Evolutionary conservation across 352 stramenopile species (phyloP), one percentile per base, ranked within the genome.

Genomic region (Phytophthora megakarya): DNA sequence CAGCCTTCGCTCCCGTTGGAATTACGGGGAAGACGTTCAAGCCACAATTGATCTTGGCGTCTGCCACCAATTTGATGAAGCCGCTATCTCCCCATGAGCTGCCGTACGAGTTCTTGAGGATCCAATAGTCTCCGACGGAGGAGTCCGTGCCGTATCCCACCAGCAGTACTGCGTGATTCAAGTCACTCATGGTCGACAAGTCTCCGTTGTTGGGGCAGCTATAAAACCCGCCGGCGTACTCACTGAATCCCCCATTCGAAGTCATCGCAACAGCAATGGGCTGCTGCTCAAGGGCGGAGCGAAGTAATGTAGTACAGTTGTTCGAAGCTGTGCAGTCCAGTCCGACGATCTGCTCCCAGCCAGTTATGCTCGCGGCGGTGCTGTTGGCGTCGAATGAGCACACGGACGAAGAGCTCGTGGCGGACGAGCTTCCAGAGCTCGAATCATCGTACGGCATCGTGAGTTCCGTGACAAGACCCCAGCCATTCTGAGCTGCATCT

Each of bases 71-170:
- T 39, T 82, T 79, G 35, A 93, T 80, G 39, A 83, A 92, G 30
- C 85, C 85, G n/a, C 57, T 75, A 19, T 78, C 72, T 28, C 85
- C 85, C 83, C 82, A 93, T 9, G 66, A 81, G 28, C 70, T 80
- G 16, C 80, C 82, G 72, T 92, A 93, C 49, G 85, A 93, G 57
- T 93, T 93, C 59, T 93, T 93, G 16, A 93, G 48, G 45, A 93
- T 90, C 85, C 85, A 93, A 57, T 91, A 93, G 65, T 92, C 81
- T 8, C 85, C 83, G 1, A 75, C 65, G 0, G 64, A 73, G 6
- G 66, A 62, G 19, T 90, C 81, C 7, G 74, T 88, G 35, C 79
- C 85, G 45, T 92, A 94, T 19, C 85, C 85, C 7, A 94, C 85
- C 5, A 94, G 75, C 61, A 94, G 22, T 28, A 94, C 50, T 23